Evolutionary conservation across 1,139 yeast species (phyloP).

Genomic region (Candida sp.): DNA sequence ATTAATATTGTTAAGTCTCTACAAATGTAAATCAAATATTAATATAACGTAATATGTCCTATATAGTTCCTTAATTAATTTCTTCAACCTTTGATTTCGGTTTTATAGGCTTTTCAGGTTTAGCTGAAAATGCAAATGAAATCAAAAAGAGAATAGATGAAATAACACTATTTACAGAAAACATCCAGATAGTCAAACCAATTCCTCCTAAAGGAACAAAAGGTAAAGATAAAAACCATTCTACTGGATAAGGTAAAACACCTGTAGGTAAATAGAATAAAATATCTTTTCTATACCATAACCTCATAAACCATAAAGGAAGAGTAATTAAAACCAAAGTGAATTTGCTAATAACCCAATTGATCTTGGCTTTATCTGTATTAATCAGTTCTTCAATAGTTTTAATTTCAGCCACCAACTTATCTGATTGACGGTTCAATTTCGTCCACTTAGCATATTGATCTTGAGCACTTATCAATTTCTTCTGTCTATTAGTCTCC

Average conservation of each 20-base stretch:
- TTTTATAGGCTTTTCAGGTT: constrained; percentile 19
- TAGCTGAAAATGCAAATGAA: constrained; percentile 23
- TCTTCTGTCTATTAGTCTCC: constrained; percentile 49
- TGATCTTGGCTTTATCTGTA: constrained; percentile 34
- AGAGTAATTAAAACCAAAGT: constrained; percentile 30
- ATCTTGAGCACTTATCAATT: constrained; percentile 79
- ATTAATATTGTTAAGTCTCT: too few species aligned
- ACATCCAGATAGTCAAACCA: constrained; percentile 53
- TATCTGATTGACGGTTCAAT: constrained; percentile 69
- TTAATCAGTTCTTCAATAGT: constrained; percentile 34
- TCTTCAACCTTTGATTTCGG: constrained; percentile 6
- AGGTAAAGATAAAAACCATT: constrained; percentile 60
- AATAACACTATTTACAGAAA: constrained; percentile 31
- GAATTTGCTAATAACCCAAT: constrained; percentile 21
- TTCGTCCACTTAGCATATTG: constrained; percentile 97
- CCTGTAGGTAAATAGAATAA: constrained; percentile 62
- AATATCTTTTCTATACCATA: constrained; percentile 55
- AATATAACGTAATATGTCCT: too few species aligned
- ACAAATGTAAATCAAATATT: too few species aligned
- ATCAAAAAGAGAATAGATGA: constrained; percentile 22
- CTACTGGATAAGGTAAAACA: constrained; percentile 53
- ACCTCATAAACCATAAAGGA: constrained; percentile 50
- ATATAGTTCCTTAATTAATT: background rate
- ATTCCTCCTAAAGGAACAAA: constrained; percentile 54
- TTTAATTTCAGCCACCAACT: constrained; percentile 51